Evolutionary conservation across 306 rosid species (phyloP).

Genomic region (Lablab purpureus): DNA sequence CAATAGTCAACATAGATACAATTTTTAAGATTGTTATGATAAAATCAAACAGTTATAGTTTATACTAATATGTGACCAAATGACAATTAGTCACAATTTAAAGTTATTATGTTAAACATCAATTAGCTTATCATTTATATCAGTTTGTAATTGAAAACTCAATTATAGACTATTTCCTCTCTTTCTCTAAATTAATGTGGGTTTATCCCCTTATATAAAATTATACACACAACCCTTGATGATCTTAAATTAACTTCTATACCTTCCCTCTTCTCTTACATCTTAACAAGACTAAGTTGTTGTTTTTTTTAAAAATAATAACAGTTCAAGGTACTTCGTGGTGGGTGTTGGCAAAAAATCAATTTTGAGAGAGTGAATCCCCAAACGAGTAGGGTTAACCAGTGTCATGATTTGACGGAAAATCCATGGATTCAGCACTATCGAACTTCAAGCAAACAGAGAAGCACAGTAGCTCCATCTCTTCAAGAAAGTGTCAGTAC

Average conservation of each 20-base stretch:
- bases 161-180: not conserved
- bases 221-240: not conserved
- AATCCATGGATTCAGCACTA: conserved; percentile 77
- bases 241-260: not conserved
- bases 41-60: not conserved
- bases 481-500: conserved; percentile 24
- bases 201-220: not conserved
- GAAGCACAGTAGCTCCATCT: conserved; percentile 42
- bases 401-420: conserved; percentile 35
- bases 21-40: not conserved
- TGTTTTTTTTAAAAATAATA: not conserved
- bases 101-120: not conserved
- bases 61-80: not conserved
- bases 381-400: conserved; percentile 40
- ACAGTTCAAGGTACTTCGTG: conserved; percentile 70
- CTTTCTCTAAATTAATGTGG: not conserved
- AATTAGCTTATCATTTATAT: too few relatives aligned
- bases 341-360: conserved; percentile 65
- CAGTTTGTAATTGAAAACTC: too few relatives aligned
- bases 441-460: conserved; percentile 48
- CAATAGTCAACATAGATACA: not conserved
- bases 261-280: not conserved
- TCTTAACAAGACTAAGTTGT: not conserved
- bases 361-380: conserved; percentile 55
- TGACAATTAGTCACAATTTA: not conserved